Percentiles rank a stretch among this genome's conserved stretches.
phyloP scores from a whole-genome alignment of 1,284 basidiomycete species.

The Testicularia cyperi region DNA sequence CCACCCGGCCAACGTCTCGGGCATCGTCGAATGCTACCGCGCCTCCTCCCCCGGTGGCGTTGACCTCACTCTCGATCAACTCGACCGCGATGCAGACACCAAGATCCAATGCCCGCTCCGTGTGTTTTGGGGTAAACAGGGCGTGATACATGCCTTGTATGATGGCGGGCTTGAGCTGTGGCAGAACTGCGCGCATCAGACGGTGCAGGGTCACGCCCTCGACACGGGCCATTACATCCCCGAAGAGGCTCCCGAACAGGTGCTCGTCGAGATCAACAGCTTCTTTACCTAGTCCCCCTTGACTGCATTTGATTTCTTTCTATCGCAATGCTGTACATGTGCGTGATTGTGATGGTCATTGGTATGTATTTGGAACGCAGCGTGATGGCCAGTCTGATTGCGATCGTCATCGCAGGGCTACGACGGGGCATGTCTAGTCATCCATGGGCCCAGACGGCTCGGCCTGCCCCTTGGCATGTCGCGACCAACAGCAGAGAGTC shows the following conservation, averaged over 20 bases:
- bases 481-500: too few species aligned
- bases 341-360: too few species aligned
- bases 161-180: constrained; percentile 54
- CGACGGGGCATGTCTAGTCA: too few species aligned
- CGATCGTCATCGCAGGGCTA: not conserved
- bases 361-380: too few species aligned
- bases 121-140: constrained; percentile 60
- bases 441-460: too few species aligned
- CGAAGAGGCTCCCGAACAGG: constrained; percentile 55
- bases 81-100: constrained; percentile 41
- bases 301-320: too few species aligned
- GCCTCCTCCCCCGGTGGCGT: constrained; percentile 57
- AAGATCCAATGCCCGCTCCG: constrained; percentile 49
- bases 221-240: constrained; percentile 62
- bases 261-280: constrained; percentile 18
- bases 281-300: constrained; percentile 9
- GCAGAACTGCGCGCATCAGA: constrained; percentile 41
- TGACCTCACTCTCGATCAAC: constrained; percentile 59
- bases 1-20: constrained; percentile 1
- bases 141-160: constrained; percentile 55
- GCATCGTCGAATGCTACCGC: constrained; percentile 62
- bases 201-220: constrained; percentile 44
- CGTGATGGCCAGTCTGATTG: not conserved
- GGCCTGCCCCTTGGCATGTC: too few species aligned
- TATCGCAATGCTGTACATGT: too few species aligned